Percentiles rank a stretch among this genome's conserved stretches.
Evolutionary conservation across 202 grass and related monocot genomes (phyloP).

Genomic region (Zizania palustris): DNA sequence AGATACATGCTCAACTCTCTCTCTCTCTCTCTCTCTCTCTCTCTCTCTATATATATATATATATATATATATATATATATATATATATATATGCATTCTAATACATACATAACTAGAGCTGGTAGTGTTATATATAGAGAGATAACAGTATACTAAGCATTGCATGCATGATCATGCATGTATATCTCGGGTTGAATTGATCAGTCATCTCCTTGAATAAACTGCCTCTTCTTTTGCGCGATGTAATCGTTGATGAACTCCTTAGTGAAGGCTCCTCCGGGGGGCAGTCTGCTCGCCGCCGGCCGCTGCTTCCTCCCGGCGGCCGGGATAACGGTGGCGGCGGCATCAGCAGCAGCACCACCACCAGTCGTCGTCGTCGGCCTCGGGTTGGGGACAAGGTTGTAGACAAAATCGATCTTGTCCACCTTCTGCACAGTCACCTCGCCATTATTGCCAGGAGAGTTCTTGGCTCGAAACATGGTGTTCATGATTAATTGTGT

Average conservation of each 20-base stretch:
- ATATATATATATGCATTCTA: neutral
- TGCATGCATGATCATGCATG: neutral
- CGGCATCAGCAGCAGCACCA: neutral
- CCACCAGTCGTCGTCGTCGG: conserved; percentile 10
- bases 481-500: neutral
- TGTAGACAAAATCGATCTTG: conserved; percentile 39
- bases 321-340: neutral
- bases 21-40: too few relatives aligned
- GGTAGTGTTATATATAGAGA: neutral
- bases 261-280: neutral
- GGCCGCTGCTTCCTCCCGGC: neutral
- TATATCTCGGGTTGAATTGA: neutral
- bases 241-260: conserved; percentile 36
- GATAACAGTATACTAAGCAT: neutral
- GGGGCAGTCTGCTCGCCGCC: neutral
- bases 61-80: neutral
- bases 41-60: neutral
- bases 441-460: conserved; percentile 32
- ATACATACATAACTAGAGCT: neutral
- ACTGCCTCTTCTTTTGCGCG: conserved; percentile 28
- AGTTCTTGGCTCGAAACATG: conserved; percentile 24
- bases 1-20: neutral
- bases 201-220: neutral
- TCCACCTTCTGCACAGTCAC: conserved; percentile 50
- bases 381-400: conserved; percentile 11